These are phyloP conservation scores for Pestalotiopsis fici DNA, from an alignment of 2,329 filamentous ascomycete genomes.

Conservation along the genomic window DNA sequence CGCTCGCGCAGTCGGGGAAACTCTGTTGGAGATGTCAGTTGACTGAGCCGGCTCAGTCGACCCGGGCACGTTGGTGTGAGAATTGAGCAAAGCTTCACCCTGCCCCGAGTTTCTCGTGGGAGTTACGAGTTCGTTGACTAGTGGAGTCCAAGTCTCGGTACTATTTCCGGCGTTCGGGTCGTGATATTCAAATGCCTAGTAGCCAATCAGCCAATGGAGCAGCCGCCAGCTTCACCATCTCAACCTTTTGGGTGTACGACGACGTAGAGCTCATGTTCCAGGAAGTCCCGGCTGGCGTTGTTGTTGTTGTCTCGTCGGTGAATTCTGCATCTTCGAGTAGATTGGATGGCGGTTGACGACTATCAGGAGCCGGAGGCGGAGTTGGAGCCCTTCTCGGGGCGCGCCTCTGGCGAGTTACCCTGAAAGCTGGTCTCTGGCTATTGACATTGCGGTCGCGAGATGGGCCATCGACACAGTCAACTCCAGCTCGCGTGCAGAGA, in stretches of 20 bases:
- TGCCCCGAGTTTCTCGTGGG: background rate
- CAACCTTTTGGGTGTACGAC: background rate
- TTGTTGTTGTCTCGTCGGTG: background rate
- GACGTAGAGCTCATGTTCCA: background rate
- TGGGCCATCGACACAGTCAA: conserved; percentile 18
- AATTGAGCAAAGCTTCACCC: background rate
- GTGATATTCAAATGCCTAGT: background rate
- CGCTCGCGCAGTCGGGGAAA: background rate
- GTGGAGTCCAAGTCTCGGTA: background rate
- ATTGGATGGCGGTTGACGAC: background rate
- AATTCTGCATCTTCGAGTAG: background rate
- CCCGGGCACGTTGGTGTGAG: background rate
- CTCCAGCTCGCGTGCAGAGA: conserved; percentile 25
- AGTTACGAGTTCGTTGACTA: background rate
- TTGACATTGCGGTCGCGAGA: background rate
- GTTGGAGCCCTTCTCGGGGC: background rate
- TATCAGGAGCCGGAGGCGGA: background rate
- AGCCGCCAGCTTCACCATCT: background rate
- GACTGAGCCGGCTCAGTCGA: no score
- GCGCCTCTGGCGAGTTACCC: no score
- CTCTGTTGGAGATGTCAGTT: background rate
- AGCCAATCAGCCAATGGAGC: background rate
- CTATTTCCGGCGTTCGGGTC: background rate
- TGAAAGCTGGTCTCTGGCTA: conserved; percentile 7
- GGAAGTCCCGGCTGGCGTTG: background rate